Base-by-base conservation (phyloP, 768 basidiomycete species). In the Xanthoconium purpureum region DNA sequence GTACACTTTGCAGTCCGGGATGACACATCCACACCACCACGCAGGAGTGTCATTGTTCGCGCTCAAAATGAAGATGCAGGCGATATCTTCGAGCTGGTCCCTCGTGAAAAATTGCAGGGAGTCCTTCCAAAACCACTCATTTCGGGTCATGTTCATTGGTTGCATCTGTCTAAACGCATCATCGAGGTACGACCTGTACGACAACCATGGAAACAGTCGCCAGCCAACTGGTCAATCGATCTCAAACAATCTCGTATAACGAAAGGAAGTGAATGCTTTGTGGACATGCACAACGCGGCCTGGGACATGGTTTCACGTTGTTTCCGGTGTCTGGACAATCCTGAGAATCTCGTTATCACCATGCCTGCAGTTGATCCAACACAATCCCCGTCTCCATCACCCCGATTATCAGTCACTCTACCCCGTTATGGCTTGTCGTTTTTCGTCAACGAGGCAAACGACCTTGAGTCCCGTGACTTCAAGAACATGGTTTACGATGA, bases 81-180 rank as follows among this genome's bases (percentile, higher is more conserved):
- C 11, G 44, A 60, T 6, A 37, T 63, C 6, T n/a, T 62, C 3
- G 43, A 67, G 36, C 32, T 68, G 13, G 56, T 71, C 50, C 66
- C 70, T 14, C 51, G n/a, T 0, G 11, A 44, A 0, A 55, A 15
- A 11, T 48, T 71, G 4, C 3, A 3, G 8, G n/a, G 36, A 1
- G 71, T 70, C 47, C 52, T 72, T 35, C 71, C 71, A 0, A 24
- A 18, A 0, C 18, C 15, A 29, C 37, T 39, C 43, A 39, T 18
- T 49, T 24, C 4, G 24, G 24, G 4, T 24, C 24, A 24, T 24
- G 24, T 24, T 24, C 24, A 24, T 4, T 24, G 47, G 47, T 13
- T 49, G 5, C 37, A 38, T 28, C 47, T 37, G 15, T 28, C 36
- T 2, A 49, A 36, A 28, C 15, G 14, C 3, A 17, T n/a, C 28